Base-by-base conservation (phyloP, 2,329 filamentous ascomycete genomes). In the Ceratocystis destructans region DNA sequence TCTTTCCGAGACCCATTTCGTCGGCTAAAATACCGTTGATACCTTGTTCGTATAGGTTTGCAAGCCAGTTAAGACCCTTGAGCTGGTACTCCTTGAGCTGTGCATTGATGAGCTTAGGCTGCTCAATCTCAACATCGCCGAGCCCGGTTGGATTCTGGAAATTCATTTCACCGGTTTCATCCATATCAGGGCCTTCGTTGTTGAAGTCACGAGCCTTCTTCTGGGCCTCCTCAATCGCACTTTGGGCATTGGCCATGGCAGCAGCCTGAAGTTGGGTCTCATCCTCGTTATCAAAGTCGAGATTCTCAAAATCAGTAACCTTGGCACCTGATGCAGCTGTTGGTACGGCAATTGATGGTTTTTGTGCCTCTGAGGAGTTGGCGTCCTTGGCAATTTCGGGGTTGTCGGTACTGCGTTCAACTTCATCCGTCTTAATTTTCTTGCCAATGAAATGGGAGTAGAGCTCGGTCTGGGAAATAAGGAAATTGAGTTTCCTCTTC, bases 361-460 rank as follows among this genome's bases (percentile, higher is more conserved):
- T 77, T 59, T 76, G 75, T n/a, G 79, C 73, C 1, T 72, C 70
- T 31, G 74, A 71, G 62, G 78, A 73, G 6, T 77, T 78, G 64
- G 82, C 79, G 62, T 81, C 81, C 8, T 82, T 80, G 0, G 82
- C 82, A 62, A 88, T 86, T 61, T 89, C 87, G 6, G 85, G 85
- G 72, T 92, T 90, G 72, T 94, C 90, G 25, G 90, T 94, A 62
- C 89, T 93, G 68, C 88, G 83, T 77, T 99, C 92, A 61, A 96
- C 90, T 73, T 97, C 92, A 71, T 94, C 88, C 1, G 93, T 97
- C 79, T 96, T 96, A 77, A 97, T 96, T 80, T 99, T 99, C 79
- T 96, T 96, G 75, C 94, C 93, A 72, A 99, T 96, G 76, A 99
- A 99, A 80, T 99, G 94, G 53, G 93, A 97, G 80, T 99, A 99